A percentile compares a stretch with the other conserved stretches of the same genome.
Conservation (phyloP, 1,284 basidiomycete species). For the Ceratobasidium sp. region DNA sequence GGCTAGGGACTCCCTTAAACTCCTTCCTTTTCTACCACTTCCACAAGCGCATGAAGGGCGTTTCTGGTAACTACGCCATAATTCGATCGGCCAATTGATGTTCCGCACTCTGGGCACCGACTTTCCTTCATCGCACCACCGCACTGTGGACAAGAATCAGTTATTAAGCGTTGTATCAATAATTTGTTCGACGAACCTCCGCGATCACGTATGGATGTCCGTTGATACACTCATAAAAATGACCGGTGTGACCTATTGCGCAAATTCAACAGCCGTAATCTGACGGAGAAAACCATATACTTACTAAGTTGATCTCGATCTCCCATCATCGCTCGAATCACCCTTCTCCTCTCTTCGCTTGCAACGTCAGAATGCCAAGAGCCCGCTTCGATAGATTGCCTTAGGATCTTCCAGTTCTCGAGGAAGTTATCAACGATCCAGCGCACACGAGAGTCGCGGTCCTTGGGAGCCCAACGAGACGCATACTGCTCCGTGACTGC, state of each 20-base stretch:
- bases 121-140: too few species aligned
- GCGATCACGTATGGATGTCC: conserved; percentile 67
- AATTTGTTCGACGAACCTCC: conserved; percentile 60
- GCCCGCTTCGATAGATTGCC: conserved; percentile 53
- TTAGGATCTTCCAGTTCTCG: conserved; percentile 22
- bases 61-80: too few species aligned
- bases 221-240: conserved; percentile 66
- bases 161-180: too few species aligned
- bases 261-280: background rate
- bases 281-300: background rate
- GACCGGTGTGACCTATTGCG: conserved; percentile 56
- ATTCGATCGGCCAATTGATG: too few species aligned
- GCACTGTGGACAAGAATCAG: too few species aligned
- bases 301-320: background rate
- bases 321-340: conserved; percentile 62
- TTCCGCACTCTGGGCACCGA: too few species aligned
- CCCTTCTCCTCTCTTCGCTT: conserved; percentile 63
- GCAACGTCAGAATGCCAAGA: conserved; percentile 63
- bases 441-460: conserved; percentile 19
- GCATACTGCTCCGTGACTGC: too few species aligned
- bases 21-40: too few species aligned
- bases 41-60: too few species aligned
- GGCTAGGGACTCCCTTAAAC: too few species aligned
- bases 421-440: too few species aligned
- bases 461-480: background rate